Base-by-base conservation (phyloP, 1,284 basidiomycete genomes). In the Moesziomyces parantarcticus region DNA sequence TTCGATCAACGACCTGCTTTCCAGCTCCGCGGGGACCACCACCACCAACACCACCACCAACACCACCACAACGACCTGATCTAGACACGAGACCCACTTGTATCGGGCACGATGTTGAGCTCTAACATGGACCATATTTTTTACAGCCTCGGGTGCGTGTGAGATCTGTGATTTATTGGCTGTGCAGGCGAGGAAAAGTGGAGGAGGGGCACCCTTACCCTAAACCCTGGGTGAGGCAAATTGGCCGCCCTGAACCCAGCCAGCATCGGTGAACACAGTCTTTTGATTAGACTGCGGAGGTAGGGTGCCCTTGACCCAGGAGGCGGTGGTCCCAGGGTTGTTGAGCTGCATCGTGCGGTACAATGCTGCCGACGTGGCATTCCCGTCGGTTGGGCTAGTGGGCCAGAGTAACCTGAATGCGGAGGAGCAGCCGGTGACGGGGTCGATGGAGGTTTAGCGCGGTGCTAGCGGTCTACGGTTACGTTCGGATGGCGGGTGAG, bases 1-100 rank as follows among this genome's bases (percentile, higher is more conserved):
- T 11, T 57, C 57, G 32, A 64, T 73, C 57, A 68, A 73, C n/a
- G 70, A 68, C 52, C 36, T 59, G 2, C 26, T 70, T 22, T 65
- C 67, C 9, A 70, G 61, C 47, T 59, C 62, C 3, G 46, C 50
- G 10, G 54, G 43, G 23, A 32, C 29, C 11, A 29, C 29, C 2
- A 10, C 29, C 29, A 29, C 29, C 29, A 29, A 10, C 29, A 50
- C 61, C 20, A 55, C 56, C 3, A 23, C 50, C 14, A 44, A 32
- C 21, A 57, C 54, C 54, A 68, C 39, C 52, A 51, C 26, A 0
- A 44, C 50, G 16, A 50, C 36, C 13, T 58, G 46, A 47, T 21
- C 13, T 36, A 14, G 34, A 36, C 14, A 18, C 34, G 6, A 5
- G 29, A 32, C 11, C 29, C n/a, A 29, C 29, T 4, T 32, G 29